Base-by-base conservation (phyloP, 768 basidiomycete genomes). In the Mycena galericulata region DNA sequence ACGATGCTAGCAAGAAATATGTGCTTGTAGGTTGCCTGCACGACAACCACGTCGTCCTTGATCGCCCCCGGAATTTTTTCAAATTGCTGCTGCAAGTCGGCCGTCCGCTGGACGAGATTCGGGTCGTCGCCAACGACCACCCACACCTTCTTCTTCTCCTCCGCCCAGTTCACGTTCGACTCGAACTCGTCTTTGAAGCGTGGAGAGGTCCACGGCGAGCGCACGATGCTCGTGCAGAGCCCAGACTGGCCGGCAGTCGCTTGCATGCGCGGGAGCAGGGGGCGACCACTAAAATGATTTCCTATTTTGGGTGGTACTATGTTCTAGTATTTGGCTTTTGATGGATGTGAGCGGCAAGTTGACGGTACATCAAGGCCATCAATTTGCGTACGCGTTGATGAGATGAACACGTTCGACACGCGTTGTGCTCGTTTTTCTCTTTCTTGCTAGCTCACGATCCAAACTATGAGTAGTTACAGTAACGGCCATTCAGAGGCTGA, bases 231-330 rank as follows among this genome's bases (percentile, higher is more conserved):
- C 22, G 70, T 72, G 45, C 58, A 65, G 34, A 72, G 67, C 32
- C 70, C 70, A 6, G 62, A 68, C 54, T 72, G 70, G 15, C 70
- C 70, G 4, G 70, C 70, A 1, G 70, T 72, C n/a, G 67, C 67
- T 55, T 72, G 70, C 70, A 72, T 68, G 40, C 70, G 70, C 3
- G n/a, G n/a, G n/a, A n/a, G n/a, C n/a, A n/a, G n/a, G n/a, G n/a
- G n/a, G n/a, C n/a, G n/a, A n/a, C n/a, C n/a, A n/a, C n/a, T n/a
- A n/a, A n/a, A n/a, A n/a, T n/a, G n/a, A n/a, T n/a, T n/a, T n/a
- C n/a, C n/a, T n/a, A n/a, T n/a, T n/a, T n/a, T n/a, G n/a, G n/a
- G n/a, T n/a, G n/a, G n/a, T n/a, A n/a, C n/a, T n/a, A n/a, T n/a
- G n/a, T n/a, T n/a, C n/a, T n/a, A n/a, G n/a, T n/a, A n/a, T n/a